A percentile compares a stretch with the other conserved stretches of the same genome.
phyloP scores from a whole-genome alignment of 2,329 filamentous ascomycete species.

The Teratosphaeria gauchensis region DNA sequence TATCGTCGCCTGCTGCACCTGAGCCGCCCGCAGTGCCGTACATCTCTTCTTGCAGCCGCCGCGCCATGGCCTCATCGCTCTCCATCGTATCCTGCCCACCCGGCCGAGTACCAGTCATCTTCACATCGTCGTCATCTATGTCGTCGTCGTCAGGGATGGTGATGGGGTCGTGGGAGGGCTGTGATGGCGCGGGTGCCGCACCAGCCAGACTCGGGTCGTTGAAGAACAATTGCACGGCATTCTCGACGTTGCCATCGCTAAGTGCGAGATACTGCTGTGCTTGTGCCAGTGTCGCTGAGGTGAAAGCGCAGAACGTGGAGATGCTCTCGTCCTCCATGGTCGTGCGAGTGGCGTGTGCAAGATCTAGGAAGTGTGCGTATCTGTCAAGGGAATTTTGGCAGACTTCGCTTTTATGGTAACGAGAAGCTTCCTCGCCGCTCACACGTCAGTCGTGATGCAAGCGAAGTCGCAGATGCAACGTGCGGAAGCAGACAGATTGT shows the following conservation, averaged over 20 bases:
- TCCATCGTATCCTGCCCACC: conserved; percentile 40
- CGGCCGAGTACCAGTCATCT: conserved; percentile 17
- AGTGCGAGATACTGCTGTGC: conserved; percentile 77
- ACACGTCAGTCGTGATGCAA: not conserved
- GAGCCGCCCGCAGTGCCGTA: conserved; percentile 48
- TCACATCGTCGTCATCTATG: conserved; percentile 31
- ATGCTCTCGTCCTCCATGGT: conserved; percentile 53
- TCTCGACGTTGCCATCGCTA: conserved; percentile 72
- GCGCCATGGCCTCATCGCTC: conserved; percentile 88
- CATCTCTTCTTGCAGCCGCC: conserved; percentile 82
- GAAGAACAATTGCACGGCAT: conserved; percentile 83
- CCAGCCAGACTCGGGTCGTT: conserved; percentile 56
- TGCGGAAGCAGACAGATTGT: not conserved
- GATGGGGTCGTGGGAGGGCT: conserved; percentile 46
- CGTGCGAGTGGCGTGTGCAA: not conserved
- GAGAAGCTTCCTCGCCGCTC: not conserved
- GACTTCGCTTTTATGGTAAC: not conserved
- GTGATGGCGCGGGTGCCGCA: conserved; percentile 18
- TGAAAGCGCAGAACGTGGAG: conserved; percentile 71
- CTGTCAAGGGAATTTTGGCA: not conserved
- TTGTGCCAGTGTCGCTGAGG: conserved; percentile 60
- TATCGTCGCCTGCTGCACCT: conserved; percentile 27
- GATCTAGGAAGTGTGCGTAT: too few species aligned
- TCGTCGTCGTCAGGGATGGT: conserved; percentile 71
- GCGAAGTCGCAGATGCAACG: not conserved